These are phyloP conservation scores for Alternaria tenuissima DNA, from an alignment of 2,329 filamentous ascomycete species.

Conservation along the genomic window DNA sequence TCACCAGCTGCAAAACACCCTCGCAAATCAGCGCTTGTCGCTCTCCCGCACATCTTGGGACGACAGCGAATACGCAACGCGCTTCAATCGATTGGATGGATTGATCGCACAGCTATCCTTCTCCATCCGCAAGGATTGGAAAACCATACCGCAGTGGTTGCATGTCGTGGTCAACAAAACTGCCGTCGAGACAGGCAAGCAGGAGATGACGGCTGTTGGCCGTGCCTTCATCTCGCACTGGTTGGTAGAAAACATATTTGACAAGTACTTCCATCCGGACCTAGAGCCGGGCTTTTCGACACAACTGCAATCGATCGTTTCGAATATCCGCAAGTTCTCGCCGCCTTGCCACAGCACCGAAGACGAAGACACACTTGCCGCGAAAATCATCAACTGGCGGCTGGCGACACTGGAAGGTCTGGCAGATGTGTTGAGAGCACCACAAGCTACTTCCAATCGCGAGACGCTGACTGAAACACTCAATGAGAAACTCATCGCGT, in stretches of 20 bases:
- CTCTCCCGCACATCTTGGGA: slow-evolving; percentile 94
- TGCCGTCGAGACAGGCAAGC: slow-evolving; percentile 84
- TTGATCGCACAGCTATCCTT: slow-evolving; percentile 95
- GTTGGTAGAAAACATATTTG: slow-evolving; percentile 90
- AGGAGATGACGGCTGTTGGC: slow-evolving; percentile 97
- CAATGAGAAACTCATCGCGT: slow-evolving; percentile 73
- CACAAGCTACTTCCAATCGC: slow-evolving; percentile 72
- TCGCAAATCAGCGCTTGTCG: slow-evolving; percentile 93
- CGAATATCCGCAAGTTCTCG: slow-evolving; percentile 81
- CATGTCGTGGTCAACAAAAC: slow-evolving; percentile 82
- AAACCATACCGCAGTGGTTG: slow-evolving; percentile 80
- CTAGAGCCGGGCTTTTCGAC: slow-evolving; percentile 78
- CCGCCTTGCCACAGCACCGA: slow-evolving; percentile 79
- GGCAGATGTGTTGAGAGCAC: slow-evolving; percentile 71
- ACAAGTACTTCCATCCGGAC: slow-evolving; percentile 90
- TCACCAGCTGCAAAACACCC: slow-evolving; percentile 94
- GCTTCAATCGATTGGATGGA: slow-evolving; percentile 90
- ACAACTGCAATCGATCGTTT: slow-evolving; percentile 85
- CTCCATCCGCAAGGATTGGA: slow-evolving; percentile 96
- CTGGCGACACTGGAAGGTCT: slow-evolving; percentile 94
- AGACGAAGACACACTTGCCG: slow-evolving; percentile 85
- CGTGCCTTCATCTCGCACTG: slow-evolving; percentile 88
- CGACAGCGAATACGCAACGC: slow-evolving; percentile 89
- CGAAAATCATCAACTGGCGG: slow-evolving; percentile 91
- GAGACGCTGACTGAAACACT: slow-evolving; percentile 64